Conservation (phyloP, 352 stramenopile species). For the Thraustotheca clavata region DNA sequence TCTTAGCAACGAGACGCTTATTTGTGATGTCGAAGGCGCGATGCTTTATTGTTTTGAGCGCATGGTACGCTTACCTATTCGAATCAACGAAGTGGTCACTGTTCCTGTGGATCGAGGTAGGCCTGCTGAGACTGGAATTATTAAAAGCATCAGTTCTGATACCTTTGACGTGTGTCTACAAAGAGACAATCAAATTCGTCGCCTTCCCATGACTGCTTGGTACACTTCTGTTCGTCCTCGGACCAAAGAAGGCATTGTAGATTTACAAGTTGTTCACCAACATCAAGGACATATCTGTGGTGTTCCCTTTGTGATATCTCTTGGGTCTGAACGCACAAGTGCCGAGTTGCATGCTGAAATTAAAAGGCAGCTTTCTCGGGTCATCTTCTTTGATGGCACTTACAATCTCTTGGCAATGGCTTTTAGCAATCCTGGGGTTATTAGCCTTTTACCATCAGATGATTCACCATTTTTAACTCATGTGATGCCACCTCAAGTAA, state of each 20-base stretch:
- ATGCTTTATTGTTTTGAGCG: constrained; percentile 19
- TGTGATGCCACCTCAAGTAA: constrained; percentile 63
- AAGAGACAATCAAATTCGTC: background rate
- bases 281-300: constrained; percentile 35
- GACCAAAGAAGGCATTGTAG: constrained; percentile 11
- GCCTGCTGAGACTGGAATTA: background rate
- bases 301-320: constrained; percentile 27
- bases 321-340: constrained; percentile 9
- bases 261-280: constrained; percentile 17
- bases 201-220: background rate
- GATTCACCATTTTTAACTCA: constrained; percentile 49
- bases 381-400: constrained; percentile 17
- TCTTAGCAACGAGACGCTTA: background rate
- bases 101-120: background rate
- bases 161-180: background rate
- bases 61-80: background rate
- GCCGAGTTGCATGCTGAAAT: background rate
- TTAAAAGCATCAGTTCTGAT: background rate
- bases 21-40: constrained; percentile 11
- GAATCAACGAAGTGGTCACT: background rate
- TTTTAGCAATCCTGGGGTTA: constrained; percentile 31
- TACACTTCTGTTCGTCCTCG: background rate
- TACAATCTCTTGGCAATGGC: constrained; percentile 52
- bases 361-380: background rate
- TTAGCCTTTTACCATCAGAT: constrained; percentile 34